Evolutionary conservation across 352 stramenopile species (phyloP).

Genomic region (Pythium dissotocum): DNA sequence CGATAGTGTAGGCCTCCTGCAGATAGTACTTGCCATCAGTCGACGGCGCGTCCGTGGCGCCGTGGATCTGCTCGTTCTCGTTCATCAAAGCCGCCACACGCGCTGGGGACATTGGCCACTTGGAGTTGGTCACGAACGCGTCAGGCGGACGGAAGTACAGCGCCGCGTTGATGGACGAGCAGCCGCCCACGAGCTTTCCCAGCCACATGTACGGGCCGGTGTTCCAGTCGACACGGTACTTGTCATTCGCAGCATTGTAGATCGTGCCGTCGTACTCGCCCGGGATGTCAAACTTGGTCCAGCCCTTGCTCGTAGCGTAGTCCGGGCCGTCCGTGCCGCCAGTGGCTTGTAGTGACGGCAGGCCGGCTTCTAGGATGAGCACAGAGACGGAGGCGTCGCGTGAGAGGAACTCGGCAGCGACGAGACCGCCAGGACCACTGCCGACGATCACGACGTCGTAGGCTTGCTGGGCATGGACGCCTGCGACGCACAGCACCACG

Average conservation of each 20-base stretch:
- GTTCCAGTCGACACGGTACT: slow-evolving; percentile 62
- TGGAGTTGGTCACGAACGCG: slow-evolving; percentile 40
- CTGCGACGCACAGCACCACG: neutral
- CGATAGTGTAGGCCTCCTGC: slow-evolving; percentile 55
- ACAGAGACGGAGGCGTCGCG: slow-evolving; percentile 50
- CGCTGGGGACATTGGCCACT: slow-evolving; percentile 52
- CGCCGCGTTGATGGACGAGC: slow-evolving; percentile 81
- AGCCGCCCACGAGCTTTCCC: slow-evolving; percentile 82
- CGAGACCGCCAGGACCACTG: slow-evolving; percentile 58
- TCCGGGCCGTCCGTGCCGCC: slow-evolving; percentile 44
- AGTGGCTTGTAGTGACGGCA: slow-evolving; percentile 40
- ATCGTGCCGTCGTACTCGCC: slow-evolving; percentile 50
- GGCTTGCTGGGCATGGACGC: neutral
- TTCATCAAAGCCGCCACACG: slow-evolving; percentile 69
- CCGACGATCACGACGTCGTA: slow-evolving; percentile 70
- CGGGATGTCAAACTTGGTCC: slow-evolving; percentile 75
- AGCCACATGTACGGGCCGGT: slow-evolving; percentile 49
- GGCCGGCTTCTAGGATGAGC: slow-evolving; percentile 60
- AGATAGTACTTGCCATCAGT: slow-evolving; percentile 46
- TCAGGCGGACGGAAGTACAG: slow-evolving; percentile 77
- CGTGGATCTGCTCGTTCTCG: slow-evolving; percentile 47
- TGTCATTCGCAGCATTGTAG: slow-evolving; percentile 37
- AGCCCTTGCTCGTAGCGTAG: slow-evolving; percentile 42
- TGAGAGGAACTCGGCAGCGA: slow-evolving; percentile 62
- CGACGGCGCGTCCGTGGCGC: slow-evolving; percentile 51